Evolutionary conservation across 83 land plant genomes (phyloP), one percentile per base, ranked within the genome.

Genomic region (Diphasiastrum complanatum): DNA sequence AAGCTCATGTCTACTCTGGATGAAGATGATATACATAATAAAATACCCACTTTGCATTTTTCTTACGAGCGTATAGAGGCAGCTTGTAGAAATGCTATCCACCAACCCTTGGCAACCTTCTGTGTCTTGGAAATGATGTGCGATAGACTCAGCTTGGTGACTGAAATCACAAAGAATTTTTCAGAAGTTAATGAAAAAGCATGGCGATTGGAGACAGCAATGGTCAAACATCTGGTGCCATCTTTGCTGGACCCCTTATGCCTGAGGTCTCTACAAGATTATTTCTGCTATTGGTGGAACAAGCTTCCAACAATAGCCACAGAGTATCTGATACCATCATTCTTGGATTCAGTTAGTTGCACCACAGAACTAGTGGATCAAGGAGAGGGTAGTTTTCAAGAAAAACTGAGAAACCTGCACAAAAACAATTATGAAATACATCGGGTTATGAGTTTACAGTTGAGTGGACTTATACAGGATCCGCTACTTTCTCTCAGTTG

Each of bases 241-340:
- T 45, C 66, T 28, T 65, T 76, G 18, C 46, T 76, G 40, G 65
- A 76, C 26, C 65, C 37, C 41, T 46, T 65, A n/a, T 76, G 79
- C 37, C 37, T 43, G 10, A 70, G 76, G 28, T 31, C 26, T 25
- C 48, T 76, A 28, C 79, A 76, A 50, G 70, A 60, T 14, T 33
- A 55, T 23, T 76, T 76, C 35, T 73, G 78, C 61, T 43, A 45
- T 25, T 73, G 78, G 79, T 76, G 79, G 79, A 46, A 34, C 30
- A 29, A 18, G 47, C 43, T 73, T 16, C 66, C 79, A 35, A 28
- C 60, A 31, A 33, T 47, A 12, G 72, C 78, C 2, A 33, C 30
- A 2, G 71, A 72, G 50, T 32, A 35, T 45, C 66, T 76, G 22
- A 47, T 54, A 33, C 70, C 76, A 45, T 29, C 51, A 25, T 54